phyloP scores from a whole-genome alignment of 352 stramenopile species.

The Blastocystis sp. region DNA sequence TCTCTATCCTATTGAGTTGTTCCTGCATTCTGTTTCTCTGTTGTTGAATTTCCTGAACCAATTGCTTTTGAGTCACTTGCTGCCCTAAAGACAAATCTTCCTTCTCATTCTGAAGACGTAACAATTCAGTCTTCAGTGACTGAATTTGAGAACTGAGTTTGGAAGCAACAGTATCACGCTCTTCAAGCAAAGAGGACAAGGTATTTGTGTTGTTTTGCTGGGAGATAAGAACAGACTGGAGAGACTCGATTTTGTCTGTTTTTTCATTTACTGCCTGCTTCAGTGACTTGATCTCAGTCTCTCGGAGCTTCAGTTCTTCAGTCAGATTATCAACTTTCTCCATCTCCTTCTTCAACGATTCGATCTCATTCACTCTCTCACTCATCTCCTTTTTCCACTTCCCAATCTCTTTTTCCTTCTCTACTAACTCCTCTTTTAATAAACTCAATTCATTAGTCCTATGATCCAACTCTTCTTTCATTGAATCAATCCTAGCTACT shows the following conservation, averaged over 20 bases:
- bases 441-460: too few species aligned
- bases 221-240: background rate
- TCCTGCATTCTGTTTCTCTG: background rate
- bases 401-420: too few species aligned
- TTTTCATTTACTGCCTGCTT: background rate
- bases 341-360: background rate
- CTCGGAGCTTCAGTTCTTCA: background rate
- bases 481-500: too few species aligned
- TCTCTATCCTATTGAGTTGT: background rate
- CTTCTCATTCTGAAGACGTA: background rate
- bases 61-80: background rate
- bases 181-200: background rate
- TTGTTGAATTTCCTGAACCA: background rate
- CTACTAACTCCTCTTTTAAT: too few species aligned
- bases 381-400: too few species aligned
- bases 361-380: background rate
- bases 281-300: background rate
- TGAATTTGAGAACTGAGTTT: background rate
- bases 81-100: background rate
- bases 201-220: background rate
- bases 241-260: background rate
- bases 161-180: constrained; percentile 6
- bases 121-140: background rate
- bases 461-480: too few species aligned
- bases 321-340: background rate